Percentiles rank a stretch among this genome's conserved stretches.
phyloP scores from a whole-genome alignment of 805 yeast genomes.

The Lipomyces spencermartinsiae region DNA sequence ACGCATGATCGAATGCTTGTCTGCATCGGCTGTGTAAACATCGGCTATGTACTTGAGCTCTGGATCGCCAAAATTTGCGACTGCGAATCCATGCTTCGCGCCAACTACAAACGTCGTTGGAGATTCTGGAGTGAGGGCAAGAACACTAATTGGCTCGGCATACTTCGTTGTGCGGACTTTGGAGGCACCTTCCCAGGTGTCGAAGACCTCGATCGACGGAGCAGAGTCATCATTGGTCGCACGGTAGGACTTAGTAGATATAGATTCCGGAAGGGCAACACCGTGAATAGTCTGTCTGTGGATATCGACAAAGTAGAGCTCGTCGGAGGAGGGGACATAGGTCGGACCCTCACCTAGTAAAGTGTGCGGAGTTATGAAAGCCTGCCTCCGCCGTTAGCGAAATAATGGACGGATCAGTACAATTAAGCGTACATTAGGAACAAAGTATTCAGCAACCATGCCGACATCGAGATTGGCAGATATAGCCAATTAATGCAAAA shows the following conservation, averaged over 20 bases:
- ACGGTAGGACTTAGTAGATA: slow-evolving; percentile 10
- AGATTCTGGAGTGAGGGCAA: slow-evolving; percentile 61
- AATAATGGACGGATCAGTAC: background rate
- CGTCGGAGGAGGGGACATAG: slow-evolving; percentile 43
- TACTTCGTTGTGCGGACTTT: slow-evolving; percentile 44
- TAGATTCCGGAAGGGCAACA: slow-evolving; percentile 13
- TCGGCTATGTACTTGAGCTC: slow-evolving; percentile 21
- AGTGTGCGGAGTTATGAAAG: slow-evolving; percentile 38
- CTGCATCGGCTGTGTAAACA: slow-evolving; percentile 41
- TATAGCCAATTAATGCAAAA: background rate
- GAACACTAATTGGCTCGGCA: slow-evolving; percentile 63
- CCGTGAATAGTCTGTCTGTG: slow-evolving; percentile 25
- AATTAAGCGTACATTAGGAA: slow-evolving; percentile 10
- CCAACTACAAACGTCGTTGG: slow-evolving; percentile 66
- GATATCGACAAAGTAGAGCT: slow-evolving; percentile 47
- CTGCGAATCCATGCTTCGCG: slow-evolving; percentile 68
- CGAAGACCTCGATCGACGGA: slow-evolving; percentile 39
- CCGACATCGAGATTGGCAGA: background rate
- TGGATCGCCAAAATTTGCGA: slow-evolving; percentile 15
- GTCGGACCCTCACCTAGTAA: slow-evolving; percentile 46
- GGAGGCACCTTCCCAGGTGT: slow-evolving; percentile 33
- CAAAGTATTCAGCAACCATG: slow-evolving; percentile 25
- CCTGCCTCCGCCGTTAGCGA: slow-evolving; percentile 17
- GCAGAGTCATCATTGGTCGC: slow-evolving; percentile 21
- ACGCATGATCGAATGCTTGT: slow-evolving; percentile 51